phyloP scores from a whole-genome alignment of 2,329 filamentous ascomycete genomes.

The Didymella arachidicola region DNA sequence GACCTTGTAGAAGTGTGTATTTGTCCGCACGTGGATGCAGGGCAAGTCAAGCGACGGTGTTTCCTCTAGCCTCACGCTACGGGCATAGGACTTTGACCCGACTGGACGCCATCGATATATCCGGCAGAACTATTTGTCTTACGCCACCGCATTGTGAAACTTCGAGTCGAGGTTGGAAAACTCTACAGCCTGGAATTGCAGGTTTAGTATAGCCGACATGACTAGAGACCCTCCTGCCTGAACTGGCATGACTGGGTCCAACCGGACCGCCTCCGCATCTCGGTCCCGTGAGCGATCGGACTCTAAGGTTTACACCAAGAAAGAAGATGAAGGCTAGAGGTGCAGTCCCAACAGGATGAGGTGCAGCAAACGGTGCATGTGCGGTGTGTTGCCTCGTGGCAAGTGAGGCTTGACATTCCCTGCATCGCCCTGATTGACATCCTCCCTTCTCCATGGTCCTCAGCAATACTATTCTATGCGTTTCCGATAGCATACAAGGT shows the following conservation, averaged over 20 bases:
- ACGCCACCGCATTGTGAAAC: constrained; percentile 7
- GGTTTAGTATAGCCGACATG: not conserved
- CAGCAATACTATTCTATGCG: not conserved
- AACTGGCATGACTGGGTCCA: too few species aligned
- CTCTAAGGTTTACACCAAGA: not conserved
- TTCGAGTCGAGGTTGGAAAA: not conserved
- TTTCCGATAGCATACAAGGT: not conserved
- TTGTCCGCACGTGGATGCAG: constrained; percentile 1
- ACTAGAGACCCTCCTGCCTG: not conserved
- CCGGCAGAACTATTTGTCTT: not conserved
- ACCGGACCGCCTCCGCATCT: constrained; percentile 8
- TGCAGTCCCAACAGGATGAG: constrained; percentile 3
- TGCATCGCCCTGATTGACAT: not conserved
- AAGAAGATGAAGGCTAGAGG: constrained; percentile 1
- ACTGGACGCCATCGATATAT: constrained; percentile 5
- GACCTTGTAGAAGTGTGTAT: not conserved
- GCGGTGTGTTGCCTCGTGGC: constrained; percentile 4
- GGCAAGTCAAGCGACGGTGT: constrained; percentile 12
- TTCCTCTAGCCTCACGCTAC: not conserved
- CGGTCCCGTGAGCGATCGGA: not conserved
- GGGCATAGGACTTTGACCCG: not conserved
- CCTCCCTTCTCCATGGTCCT: not conserved
- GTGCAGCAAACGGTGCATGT: constrained; percentile 1
- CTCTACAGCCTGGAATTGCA: not conserved
- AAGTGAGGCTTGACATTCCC: constrained; percentile 3